Base-by-base conservation (phyloP, 2,329 filamentous ascomycete species). In the Phialocephala subalpina region DNA sequence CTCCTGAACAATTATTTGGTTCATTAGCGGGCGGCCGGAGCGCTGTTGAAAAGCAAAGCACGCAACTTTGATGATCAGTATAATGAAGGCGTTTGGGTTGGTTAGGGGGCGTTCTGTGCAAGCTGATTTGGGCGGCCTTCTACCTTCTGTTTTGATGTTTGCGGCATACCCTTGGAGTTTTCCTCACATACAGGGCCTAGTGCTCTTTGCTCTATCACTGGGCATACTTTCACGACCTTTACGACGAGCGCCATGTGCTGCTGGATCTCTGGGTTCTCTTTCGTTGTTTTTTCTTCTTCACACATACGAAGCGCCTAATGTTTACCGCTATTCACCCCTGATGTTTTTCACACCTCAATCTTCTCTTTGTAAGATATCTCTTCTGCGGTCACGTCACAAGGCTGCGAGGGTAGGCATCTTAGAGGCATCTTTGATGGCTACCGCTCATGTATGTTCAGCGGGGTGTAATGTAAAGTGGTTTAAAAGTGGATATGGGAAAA, bases 1-100 rank as follows among this genome's bases (percentile, higher is more conserved):
- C 88, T 14, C 88, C 88, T 2, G 82, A 84, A 60, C 85, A 90
- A 76, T 81, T 78, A 12, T 76, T 78, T 52, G 70, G 73, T 45
- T 75, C 75, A 8, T 62, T 78, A 36, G 73, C 72, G 49, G 75
- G 76, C 65, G 69, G 70, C 33, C 72, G 75, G 16, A 69, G 67
- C 33, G 73, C 67, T 56, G 66, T 74, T 1, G 74, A 73, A 55
- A 74, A 73, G 52, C 72, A 74, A 67, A 69, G 72, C 58, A 69
- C 73, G 27, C 69, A 69, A 67, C 73, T 77, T 64, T 76, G 70
- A 76, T 58, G 56, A 33, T 60, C 62, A 62, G 63, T 58, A 60
- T 68, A 59, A 62, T 64, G 68, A 70, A 64, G 73, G 73, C 72
- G 73, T 70, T 68, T 67, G 68, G 69, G 38, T 69, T 73, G 66